phyloP scores from a whole-genome alignment of 768 basidiomycete species.

The Naganishia vaughanmartiniae region DNA sequence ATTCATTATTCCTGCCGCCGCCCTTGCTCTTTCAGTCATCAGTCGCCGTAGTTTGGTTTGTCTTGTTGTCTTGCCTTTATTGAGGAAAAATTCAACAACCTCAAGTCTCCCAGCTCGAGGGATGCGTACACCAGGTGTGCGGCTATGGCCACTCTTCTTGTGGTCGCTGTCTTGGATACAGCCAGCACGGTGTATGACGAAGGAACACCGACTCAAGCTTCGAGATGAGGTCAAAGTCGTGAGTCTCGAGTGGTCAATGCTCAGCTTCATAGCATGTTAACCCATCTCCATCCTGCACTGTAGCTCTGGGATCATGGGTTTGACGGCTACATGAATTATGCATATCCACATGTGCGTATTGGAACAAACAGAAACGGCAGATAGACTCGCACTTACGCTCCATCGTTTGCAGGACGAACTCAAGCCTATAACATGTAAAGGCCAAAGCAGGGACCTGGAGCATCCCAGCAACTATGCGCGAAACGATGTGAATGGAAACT shows the following conservation, averaged over 20 bases:
- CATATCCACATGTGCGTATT: slow-evolving; percentile 41
- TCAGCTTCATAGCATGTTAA: background rate
- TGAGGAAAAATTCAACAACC: background rate
- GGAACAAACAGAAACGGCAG: slow-evolving; percentile 30
- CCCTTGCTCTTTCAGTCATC: no score
- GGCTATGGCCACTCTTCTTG: slow-evolving; percentile 13
- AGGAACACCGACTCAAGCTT: slow-evolving; percentile 18
- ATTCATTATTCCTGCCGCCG: no score
- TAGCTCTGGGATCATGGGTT: slow-evolving; percentile 90
- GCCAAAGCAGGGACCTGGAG: slow-evolving; percentile 81
- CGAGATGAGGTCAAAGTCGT: slow-evolving; percentile 29
- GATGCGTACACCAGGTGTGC: slow-evolving; percentile 6
- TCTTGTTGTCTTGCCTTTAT: no score
- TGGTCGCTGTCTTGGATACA: slow-evolving; percentile 13
- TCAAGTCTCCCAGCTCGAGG: background rate
- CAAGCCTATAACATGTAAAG: slow-evolving; percentile 80
- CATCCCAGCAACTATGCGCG: slow-evolving; percentile 71
- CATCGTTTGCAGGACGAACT: slow-evolving; percentile 58
- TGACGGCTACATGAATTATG: slow-evolving; percentile 79
- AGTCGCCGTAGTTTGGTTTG: no score
- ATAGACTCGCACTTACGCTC: slow-evolving; percentile 21
- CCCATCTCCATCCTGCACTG: slow-evolving; percentile 35
- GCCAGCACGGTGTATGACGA: slow-evolving; percentile 20
- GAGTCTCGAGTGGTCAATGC: background rate
- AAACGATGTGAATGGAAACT: slow-evolving; percentile 95